Evolutionary conservation across 371 early-diverging fungal species (phyloP).

Genomic region (Circinella umbellata): DNA sequence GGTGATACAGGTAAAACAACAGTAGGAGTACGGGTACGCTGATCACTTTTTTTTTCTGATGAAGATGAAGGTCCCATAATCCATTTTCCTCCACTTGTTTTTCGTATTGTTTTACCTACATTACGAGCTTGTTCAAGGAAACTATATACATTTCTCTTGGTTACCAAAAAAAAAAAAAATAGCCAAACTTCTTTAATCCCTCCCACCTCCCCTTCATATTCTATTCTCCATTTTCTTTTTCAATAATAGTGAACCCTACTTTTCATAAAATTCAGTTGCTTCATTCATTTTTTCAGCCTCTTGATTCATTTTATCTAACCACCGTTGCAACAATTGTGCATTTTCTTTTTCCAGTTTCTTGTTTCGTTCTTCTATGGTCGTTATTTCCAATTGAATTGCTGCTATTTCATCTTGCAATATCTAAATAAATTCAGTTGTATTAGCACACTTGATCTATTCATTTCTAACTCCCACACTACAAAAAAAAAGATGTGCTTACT

Average conservation of each 20-base stretch:
- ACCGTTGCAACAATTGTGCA: conserved; percentile 82
- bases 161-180: neutral
- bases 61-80: conserved; percentile 14
- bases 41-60: neutral
- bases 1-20: conserved; percentile 28
- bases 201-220: neutral
- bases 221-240: conserved; percentile 5
- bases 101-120: conserved; percentile 23
- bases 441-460: conserved; percentile 19
- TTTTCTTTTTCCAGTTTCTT: conserved; percentile 83
- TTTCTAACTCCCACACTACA: too few species aligned
- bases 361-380: conserved; percentile 82
- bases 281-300: conserved; percentile 95
- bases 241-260: conserved; percentile 34
- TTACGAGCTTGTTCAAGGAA: conserved; percentile 38
- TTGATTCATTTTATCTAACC: conserved; percentile 92
- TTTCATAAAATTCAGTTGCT: conserved; percentile 84
- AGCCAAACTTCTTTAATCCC: too few species aligned
- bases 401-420: conserved; percentile 89
- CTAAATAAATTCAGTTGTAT: neutral
- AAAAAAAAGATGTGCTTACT: conserved; percentile 34
- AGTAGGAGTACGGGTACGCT: neutral
- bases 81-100: conserved; percentile 26
- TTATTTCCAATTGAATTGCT: conserved; percentile 89
- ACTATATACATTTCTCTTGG: neutral